Conservation (phyloP, 331 rosid species). For the Acacia concinna region DNA sequence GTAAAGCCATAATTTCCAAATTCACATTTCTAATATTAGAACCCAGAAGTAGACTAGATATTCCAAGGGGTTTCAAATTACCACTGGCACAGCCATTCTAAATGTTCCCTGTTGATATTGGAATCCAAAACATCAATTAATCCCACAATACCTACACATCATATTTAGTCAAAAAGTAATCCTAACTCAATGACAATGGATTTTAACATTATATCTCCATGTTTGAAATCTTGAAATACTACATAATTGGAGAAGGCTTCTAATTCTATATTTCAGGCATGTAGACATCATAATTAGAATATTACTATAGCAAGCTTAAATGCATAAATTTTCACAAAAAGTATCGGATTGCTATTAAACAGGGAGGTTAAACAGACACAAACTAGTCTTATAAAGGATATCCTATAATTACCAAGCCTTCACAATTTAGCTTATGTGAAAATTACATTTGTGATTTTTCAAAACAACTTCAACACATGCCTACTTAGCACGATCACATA, state of each 20-base stretch:
- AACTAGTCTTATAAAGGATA: neutral
- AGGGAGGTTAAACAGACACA: neutral
- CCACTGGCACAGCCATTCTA: neutral
- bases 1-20: constrained; percentile 20
- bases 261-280: neutral
- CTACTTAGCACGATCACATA: neutral
- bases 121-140: constrained; percentile 23
- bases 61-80: constrained; percentile 3
- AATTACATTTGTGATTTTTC: neutral
- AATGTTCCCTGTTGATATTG: constrained; percentile 13
- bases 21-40: constrained; percentile 2
- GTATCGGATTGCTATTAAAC: neutral
- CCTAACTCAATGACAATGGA: neutral
- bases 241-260: neutral
- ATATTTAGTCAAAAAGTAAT: neutral
- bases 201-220: neutral
- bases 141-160: neutral
- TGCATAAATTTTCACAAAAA: neutral
- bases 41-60: constrained; percentile 15
- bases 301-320: neutral
- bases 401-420: neutral
- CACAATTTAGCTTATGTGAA: neutral
- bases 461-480: neutral
- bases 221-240: neutral
- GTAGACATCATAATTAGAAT: neutral